Percentiles rank a stretch among this genome's conserved stretches.
Conservation (phyloP, 441 rosid species). For the Lepidium campestre region DNA sequence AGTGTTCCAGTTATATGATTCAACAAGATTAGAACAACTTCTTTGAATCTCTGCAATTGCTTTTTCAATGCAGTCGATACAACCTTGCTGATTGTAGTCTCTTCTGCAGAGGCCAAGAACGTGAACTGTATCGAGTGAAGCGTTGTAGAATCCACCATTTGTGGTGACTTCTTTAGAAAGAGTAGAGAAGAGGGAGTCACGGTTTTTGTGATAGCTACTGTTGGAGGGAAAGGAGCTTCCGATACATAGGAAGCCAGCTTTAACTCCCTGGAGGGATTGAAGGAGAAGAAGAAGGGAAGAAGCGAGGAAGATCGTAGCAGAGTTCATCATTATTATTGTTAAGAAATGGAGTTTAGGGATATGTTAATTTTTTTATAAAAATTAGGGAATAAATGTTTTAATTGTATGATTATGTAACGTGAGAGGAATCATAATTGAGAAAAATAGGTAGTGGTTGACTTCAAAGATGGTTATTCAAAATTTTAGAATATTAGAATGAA, state of each 20-base stretch:
- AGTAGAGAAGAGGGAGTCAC: conserved; percentile 28
- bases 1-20: conserved; percentile 17
- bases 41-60: not conserved
- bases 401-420: not conserved
- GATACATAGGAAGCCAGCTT: not conserved
- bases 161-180: conserved; percentile 15
- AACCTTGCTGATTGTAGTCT: conserved; percentile 16
- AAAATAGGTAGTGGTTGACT: not conserved
- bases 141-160: conserved; percentile 24
- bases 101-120: conserved; percentile 27
- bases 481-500: not conserved
- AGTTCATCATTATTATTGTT: not conserved
- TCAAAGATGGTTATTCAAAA: not conserved
- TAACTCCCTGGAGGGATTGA: conserved; percentile 5
- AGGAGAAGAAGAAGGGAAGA: not conserved
- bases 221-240: conserved; percentile 1
- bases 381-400: not conserved
- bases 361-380: not conserved
- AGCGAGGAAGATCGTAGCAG: not conserved
- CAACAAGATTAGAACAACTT: conserved; percentile 17
- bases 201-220: conserved; percentile 21
- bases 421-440: no score
- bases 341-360: not conserved
- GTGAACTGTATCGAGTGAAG: conserved; percentile 20
- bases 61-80: conserved; percentile 12